Percentiles rank a stretch among this genome's conserved stretches.
These are phyloP conservation scores for Xanthoparmelia taractica DNA, from an alignment of 495 filamentous ascomycete species.

Conservation along the genomic window DNA sequence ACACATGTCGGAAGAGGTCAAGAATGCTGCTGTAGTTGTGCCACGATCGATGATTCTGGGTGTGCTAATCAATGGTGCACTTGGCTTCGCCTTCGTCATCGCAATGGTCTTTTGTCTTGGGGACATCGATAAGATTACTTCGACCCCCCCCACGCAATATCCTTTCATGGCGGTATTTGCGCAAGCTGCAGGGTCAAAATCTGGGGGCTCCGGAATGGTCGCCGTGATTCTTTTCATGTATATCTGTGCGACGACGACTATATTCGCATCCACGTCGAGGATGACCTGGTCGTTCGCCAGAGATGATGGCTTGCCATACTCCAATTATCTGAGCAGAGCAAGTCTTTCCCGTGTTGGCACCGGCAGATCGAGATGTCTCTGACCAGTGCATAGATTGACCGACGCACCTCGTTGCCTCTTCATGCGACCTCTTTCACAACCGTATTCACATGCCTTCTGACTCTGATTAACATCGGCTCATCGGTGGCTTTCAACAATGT, in stretches of 20 bases:
- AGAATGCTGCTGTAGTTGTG: slow-evolving; percentile 35
- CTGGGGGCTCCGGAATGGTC: slow-evolving; percentile 30
- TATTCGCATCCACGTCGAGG: slow-evolving; percentile 44
- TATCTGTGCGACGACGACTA: slow-evolving; percentile 36
- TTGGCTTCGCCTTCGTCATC: slow-evolving; percentile 30
- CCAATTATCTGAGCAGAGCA: slow-evolving; percentile 34
- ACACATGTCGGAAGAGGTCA: slow-evolving; percentile 39
- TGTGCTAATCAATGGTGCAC: slow-evolving; percentile 37
- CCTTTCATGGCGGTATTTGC: slow-evolving; percentile 40
- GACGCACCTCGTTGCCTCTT: slow-evolving; percentile 43
- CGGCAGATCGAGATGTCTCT: background rate
- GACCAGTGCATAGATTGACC: slow-evolving; percentile 23
- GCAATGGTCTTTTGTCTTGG: slow-evolving; percentile 31
- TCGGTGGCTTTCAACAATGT: slow-evolving; percentile 44
- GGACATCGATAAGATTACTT: slow-evolving; percentile 29
- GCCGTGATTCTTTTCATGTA: slow-evolving; percentile 33
- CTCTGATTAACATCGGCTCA: slow-evolving; percentile 45
- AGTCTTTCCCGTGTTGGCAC: slow-evolving; percentile 5
- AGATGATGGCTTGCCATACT: slow-evolving; percentile 45
- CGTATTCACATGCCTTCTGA: slow-evolving; percentile 32
- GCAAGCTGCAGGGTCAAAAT: slow-evolving; percentile 26
- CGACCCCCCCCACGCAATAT: slow-evolving; percentile 25
- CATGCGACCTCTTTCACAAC: slow-evolving; percentile 41
- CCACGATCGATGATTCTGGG: slow-evolving; percentile 40
- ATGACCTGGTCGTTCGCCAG: slow-evolving; percentile 50